Evolutionary conservation across 2,329 filamentous ascomycete genomes (phyloP).

Genomic region (Botryotinia calthae): DNA sequence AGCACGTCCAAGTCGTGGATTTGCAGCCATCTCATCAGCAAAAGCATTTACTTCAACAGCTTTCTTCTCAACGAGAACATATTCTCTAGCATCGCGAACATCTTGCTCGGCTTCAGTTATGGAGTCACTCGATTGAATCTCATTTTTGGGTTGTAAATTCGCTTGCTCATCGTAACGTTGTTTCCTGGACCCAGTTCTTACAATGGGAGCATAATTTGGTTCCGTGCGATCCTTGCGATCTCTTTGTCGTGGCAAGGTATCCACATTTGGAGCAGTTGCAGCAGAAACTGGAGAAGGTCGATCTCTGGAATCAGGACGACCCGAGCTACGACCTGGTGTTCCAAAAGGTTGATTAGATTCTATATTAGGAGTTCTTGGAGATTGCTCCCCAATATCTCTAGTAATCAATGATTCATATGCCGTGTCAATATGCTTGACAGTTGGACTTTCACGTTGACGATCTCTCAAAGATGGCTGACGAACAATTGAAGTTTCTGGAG

Average conservation of each 20-base stretch:
- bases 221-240: constrained; percentile 25
- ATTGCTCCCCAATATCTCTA: constrained; percentile 18
- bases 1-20: constrained; percentile 50
- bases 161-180: constrained; percentile 32
- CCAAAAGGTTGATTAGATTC: constrained; percentile 28
- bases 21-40: constrained; percentile 89
- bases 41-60: constrained; percentile 96
- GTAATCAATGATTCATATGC: not conserved
- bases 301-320: constrained; percentile 26
- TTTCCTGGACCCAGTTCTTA: constrained; percentile 25
- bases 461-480: constrained; percentile 29
- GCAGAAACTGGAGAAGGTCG: constrained; percentile 31
- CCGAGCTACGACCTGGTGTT: constrained; percentile 26
- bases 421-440: constrained; percentile 20
- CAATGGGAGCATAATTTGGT: constrained; percentile 15
- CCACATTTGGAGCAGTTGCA: constrained; percentile 37
- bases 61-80: constrained; percentile 92
- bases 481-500: constrained; percentile 27
- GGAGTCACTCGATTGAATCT: constrained; percentile 45
- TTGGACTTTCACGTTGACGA: not conserved
- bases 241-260: constrained; percentile 32
- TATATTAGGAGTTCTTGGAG: constrained; percentile 26
- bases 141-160: constrained; percentile 25
- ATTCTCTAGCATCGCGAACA: constrained; percentile 88
- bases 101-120: constrained; percentile 58